Percentiles rank a stretch among this genome's conserved stretches.
Conservation (phyloP, 106 monocot genomes). For the Dactylorhiza incarnata region DNA sequence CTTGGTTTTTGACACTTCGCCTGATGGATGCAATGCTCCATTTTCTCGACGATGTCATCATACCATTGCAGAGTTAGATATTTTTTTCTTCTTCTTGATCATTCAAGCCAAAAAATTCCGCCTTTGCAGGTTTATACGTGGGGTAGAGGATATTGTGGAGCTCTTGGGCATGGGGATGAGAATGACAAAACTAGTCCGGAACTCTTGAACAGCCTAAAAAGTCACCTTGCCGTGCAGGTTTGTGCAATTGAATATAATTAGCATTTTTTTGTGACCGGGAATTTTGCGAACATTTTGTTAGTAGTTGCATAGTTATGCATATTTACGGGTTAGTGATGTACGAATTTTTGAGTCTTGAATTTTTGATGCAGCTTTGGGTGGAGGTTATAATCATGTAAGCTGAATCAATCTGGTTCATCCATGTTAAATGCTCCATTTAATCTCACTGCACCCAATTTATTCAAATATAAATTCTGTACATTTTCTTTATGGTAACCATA, state of each 20-base stretch:
- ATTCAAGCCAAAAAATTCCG: not conserved
- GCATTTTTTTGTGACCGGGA: not conserved
- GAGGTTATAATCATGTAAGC: too few species aligned
- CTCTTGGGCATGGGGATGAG: conserved; percentile 92
- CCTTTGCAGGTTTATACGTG: conserved; percentile 86
- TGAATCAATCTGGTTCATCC: too few species aligned
- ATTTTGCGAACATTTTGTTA: not conserved
- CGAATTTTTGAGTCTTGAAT: not conserved
- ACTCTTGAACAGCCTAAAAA: conserved; percentile 51
- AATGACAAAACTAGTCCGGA: conserved; percentile 85
- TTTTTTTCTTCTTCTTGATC: not conserved
- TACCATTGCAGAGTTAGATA: not conserved
- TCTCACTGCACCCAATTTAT: not conserved
- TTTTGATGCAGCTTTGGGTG: not conserved
- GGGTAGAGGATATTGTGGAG: conserved; percentile 98
- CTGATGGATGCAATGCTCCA: too few species aligned
- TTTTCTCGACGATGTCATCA: too few species aligned
- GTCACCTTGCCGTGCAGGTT: conserved; percentile 86
- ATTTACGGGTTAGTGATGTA: not conserved
- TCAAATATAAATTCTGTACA: not conserved
- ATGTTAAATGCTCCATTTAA: too few species aligned
- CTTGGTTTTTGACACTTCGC: too few species aligned
- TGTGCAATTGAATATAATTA: conserved; percentile 1
- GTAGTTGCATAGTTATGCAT: not conserved
- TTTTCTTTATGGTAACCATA: not conserved